These are phyloP conservation scores for Sergeia podlipaevii DNA, from an alignment of 208 protist species.

Conservation along the genomic window DNA sequence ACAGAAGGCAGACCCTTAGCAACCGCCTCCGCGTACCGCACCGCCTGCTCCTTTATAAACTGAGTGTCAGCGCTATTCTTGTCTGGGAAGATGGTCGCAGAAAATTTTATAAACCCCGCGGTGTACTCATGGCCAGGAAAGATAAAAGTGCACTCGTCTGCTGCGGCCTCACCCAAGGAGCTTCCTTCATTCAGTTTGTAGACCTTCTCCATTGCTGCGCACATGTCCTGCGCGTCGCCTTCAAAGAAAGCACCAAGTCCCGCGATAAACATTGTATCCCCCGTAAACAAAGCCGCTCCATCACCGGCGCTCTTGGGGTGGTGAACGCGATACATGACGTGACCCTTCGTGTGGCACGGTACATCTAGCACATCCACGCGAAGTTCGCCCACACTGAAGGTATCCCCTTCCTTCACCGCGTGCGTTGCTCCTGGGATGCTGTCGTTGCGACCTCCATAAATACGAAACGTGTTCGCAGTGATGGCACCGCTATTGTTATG, in stretches of 20 bases:
- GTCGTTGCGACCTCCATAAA: conserved; percentile 81
- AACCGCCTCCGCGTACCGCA: conserved; percentile 42
- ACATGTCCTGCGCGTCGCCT: conserved; percentile 79
- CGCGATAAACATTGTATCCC: conserved; percentile 93
- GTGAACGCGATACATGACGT: conserved; percentile 69
- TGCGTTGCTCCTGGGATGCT: conserved; percentile 63
- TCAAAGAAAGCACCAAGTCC: conserved; percentile 95
- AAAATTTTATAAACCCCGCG: conserved; percentile 70
- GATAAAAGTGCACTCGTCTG: conserved; percentile 41
- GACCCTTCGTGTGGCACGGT: conserved; percentile 87
- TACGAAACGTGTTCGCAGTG: conserved; percentile 12
- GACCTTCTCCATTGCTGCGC: conserved; percentile 55
- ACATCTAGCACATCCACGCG: conserved; percentile 69
- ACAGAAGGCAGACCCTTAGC: conserved; percentile 46
- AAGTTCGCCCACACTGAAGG: conserved; percentile 52
- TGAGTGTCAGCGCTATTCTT: conserved; percentile 23
- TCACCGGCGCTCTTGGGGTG: conserved; percentile 27
- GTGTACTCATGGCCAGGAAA: conserved; percentile 92
- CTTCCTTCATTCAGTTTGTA: conserved; percentile 40
- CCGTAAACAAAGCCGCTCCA: conserved; percentile 87
- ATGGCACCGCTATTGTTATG: neutral
- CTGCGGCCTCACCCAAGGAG: conserved; percentile 5
- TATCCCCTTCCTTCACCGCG: conserved; percentile 55
- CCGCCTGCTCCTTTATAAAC: conserved; percentile 48
- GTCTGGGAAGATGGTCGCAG: conserved; percentile 18